Percentiles rank a stretch among this genome's conserved stretches.
These are phyloP conservation scores for Myriosclerotinia curreyana DNA, from an alignment of 2,329 filamentous ascomycete genomes.

Conservation along the genomic window DNA sequence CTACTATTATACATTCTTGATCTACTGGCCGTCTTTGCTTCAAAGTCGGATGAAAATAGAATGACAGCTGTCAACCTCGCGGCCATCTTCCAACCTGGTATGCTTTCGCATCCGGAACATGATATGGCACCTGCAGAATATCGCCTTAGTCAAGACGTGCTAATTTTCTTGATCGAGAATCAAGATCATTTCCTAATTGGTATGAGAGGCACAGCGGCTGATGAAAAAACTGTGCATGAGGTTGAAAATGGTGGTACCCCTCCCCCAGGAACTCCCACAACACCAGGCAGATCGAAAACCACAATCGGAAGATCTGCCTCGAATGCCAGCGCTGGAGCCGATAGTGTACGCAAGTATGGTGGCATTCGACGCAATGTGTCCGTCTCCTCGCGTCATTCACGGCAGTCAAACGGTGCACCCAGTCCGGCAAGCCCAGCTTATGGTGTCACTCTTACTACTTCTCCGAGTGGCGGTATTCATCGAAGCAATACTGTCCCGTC, in stretches of 20 bases:
- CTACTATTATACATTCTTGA: constrained; percentile 94
- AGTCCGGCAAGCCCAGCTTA: constrained; percentile 64
- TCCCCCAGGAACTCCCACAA: constrained; percentile 48
- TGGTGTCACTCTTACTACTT: constrained; percentile 53
- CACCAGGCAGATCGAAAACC: constrained; percentile 52
- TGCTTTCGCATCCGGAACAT: constrained; percentile 89
- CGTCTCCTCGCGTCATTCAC: constrained; percentile 83
- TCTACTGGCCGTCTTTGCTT: constrained; percentile 91
- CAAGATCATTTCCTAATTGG: constrained; percentile 98
- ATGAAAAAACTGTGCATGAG: constrained; percentile 65
- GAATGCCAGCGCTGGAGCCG: constrained; percentile 82
- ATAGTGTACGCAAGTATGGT: constrained; percentile 79
- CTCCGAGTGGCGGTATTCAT: constrained; percentile 57
- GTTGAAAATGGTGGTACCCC: constrained; percentile 67
- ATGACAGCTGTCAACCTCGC: constrained; percentile 95
- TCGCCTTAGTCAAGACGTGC: constrained; percentile 88
- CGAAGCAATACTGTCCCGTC: constrained; percentile 92
- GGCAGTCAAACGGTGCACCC: constrained; percentile 66
- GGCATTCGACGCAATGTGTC: constrained; percentile 84
- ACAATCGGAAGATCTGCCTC: constrained; percentile 74
- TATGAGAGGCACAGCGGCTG: constrained; percentile 98
- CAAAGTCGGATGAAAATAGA: constrained; percentile 92
- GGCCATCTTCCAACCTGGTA: constrained; percentile 95
- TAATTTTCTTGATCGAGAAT: constrained; percentile 97
- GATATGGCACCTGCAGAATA: constrained; percentile 97